Evolutionary conservation across 2,329 filamentous ascomycete species (phyloP).

Genomic region (Curvularia eragrostidis): DNA sequence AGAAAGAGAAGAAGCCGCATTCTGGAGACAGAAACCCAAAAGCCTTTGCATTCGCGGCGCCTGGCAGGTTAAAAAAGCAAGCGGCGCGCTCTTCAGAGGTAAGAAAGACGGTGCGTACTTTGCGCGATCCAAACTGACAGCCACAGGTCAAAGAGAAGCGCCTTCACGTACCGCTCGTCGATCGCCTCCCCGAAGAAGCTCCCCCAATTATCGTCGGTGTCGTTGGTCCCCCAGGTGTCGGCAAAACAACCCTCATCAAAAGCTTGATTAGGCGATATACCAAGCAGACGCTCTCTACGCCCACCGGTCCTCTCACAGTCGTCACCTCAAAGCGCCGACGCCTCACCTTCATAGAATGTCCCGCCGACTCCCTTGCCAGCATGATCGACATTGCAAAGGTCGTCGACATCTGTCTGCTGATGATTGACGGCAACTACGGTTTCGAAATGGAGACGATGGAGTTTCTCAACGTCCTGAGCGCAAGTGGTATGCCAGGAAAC

Average conservation of each 20-base stretch:
- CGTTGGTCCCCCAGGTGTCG: constrained; percentile 90
- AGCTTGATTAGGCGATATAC: constrained; percentile 92
- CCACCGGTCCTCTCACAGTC: constrained; percentile 90
- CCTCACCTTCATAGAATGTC: constrained; percentile 94
- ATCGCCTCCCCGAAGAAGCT: constrained; percentile 93
- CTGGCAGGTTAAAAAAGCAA: constrained; percentile 78
- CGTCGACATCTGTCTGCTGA: constrained; percentile 92
- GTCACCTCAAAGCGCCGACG: constrained; percentile 96
- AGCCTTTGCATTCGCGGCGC: constrained; percentile 84
- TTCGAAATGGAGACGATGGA: constrained; percentile 99
- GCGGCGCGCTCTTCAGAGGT: constrained; percentile 76
- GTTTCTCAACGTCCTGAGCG: constrained; percentile 91
- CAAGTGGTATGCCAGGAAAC: constrained; percentile 97
- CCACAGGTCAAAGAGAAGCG: constrained; percentile 88
- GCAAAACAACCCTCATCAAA: constrained; percentile 95
- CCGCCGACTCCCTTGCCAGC: constrained; percentile 88
- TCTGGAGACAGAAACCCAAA: constrained; percentile 80
- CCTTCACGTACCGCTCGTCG: constrained; percentile 93
- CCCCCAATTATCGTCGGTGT: constrained; percentile 92
- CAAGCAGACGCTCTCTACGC: constrained; percentile 90
- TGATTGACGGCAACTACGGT: constrained; percentile 98
- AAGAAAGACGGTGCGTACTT: constrained; percentile 26
- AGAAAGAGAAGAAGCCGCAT: constrained; percentile 87
- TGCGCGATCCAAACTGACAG: constrained; percentile 14
- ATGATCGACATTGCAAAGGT: constrained; percentile 99